These are phyloP conservation scores for Arctium lappa DNA, from an alignment of 129 eudicot genomes.

Conservation along the genomic window DNA sequence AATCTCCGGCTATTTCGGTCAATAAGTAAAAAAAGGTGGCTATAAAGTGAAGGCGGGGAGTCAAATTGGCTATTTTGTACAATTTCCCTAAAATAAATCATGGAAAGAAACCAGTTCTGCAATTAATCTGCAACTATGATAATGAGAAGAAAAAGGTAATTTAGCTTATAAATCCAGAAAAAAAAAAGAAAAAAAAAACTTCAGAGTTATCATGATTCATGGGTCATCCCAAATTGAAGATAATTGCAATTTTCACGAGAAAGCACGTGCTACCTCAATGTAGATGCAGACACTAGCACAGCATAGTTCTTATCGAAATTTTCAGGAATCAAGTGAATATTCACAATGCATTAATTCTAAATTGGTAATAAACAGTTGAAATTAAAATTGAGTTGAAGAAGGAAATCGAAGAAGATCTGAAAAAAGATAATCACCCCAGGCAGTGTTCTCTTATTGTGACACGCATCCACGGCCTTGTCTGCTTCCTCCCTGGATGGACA, in stretches of 20 bases:
- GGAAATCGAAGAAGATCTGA: constrained; percentile 19
- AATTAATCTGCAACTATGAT: not conserved
- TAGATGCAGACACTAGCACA: not conserved
- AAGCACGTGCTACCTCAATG: not conserved
- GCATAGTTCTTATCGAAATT: constrained; percentile 14
- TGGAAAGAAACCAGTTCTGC: not conserved
- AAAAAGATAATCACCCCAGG: constrained; percentile 70
- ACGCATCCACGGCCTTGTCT: constrained; percentile 87
- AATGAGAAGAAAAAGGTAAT: not conserved
- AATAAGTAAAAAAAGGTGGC: no score
- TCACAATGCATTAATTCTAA: not conserved
- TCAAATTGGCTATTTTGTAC: no score
- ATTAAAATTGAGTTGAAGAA: constrained; percentile 1
- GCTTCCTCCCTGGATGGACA: constrained; percentile 97
- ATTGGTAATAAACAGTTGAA: not conserved
- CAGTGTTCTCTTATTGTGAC: constrained; percentile 82
- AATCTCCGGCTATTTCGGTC: no score
- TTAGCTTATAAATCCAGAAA: not conserved
- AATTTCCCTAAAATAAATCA: not conserved
- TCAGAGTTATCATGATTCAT: not conserved
- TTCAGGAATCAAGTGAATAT: not conserved
- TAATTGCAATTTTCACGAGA: not conserved
- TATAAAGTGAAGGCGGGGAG: no score
- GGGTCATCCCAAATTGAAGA: not conserved
- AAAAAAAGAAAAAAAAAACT: not conserved